A percentile compares a stretch with the other conserved stretches of the same genome.
Evolutionary conservation across 345 rosid species (phyloP).

Genomic region (Barbarea vulgaris): DNA sequence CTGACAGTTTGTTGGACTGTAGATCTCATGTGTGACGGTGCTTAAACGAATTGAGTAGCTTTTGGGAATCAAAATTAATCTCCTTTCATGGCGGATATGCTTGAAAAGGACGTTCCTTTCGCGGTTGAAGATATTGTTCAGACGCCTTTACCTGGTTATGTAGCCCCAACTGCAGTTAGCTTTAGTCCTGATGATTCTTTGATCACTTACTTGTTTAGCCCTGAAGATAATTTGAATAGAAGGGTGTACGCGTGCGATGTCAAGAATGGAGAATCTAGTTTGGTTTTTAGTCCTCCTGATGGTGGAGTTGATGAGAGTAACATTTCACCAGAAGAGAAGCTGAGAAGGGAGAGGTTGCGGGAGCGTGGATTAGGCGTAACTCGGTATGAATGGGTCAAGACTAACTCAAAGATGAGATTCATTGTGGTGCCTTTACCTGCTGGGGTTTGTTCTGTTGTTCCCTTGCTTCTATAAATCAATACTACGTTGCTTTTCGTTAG

Average conservation of each 20-base stretch:
- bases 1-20: conserved; percentile 17
- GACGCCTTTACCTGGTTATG: conserved; percentile 89
- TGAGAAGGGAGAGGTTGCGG: conserved; percentile 89
- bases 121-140: conserved; percentile 83
- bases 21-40: background rate
- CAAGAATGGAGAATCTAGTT: conserved; percentile 56
- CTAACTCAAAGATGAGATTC: conserved; percentile 60
- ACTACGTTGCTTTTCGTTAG: background rate
- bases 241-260: conserved; percentile 71
- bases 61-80: background rate
- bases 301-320: conserved; percentile 94
- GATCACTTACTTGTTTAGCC: conserved; percentile 72
- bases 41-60: background rate
- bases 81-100: conserved; percentile 26
- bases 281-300: conserved; percentile 79
- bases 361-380: conserved; percentile 97
- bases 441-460: conserved; percentile 65
- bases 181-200: conserved; percentile 87
- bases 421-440: conserved; percentile 91
- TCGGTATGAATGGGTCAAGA: conserved; percentile 89
- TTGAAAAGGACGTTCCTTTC: conserved; percentile 51
- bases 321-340: conserved; percentile 81
- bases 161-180: conserved; percentile 68
- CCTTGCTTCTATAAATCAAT: background rate
- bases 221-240: conserved; percentile 69